Conservation (phyloP, 2,329 filamentous ascomycete species). For the Trichoderma sp. region DNA sequence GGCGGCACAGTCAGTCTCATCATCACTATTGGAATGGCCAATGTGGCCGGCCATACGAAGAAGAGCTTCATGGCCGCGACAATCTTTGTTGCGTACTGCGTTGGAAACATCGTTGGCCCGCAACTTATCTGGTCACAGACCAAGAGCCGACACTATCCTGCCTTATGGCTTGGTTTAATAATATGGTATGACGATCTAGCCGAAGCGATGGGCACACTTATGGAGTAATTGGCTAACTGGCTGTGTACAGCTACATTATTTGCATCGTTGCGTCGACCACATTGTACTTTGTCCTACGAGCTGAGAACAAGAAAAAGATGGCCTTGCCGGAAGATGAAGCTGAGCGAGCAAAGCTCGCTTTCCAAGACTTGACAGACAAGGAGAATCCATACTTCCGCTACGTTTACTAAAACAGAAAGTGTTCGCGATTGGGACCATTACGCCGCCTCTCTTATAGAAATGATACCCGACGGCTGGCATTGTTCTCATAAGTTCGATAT, state of each 20-base stretch:
- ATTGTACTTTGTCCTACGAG: conserved; percentile 60
- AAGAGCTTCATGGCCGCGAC: conserved; percentile 75
- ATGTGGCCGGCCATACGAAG: conserved; percentile 75
- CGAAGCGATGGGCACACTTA: not conserved
- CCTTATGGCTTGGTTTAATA: conserved; percentile 70
- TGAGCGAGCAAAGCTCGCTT: conserved; percentile 65
- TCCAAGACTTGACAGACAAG: conserved; percentile 68
- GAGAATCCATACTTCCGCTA: conserved; percentile 69
- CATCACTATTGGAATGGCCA: conserved; percentile 58
- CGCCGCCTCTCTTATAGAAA: not conserved
- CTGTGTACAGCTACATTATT: conserved; percentile 57
- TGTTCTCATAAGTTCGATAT: not conserved
- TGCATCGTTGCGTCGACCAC: conserved; percentile 58
- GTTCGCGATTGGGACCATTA: not conserved
- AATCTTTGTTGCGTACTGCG: conserved; percentile 74
- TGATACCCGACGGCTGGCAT: not conserved
- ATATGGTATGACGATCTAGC: conserved; percentile 45
- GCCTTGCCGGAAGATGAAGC: conserved; percentile 53
- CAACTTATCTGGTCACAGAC: conserved; percentile 69
- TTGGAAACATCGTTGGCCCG: conserved; percentile 75
- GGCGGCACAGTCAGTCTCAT: conserved; percentile 66
- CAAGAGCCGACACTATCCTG: conserved; percentile 67
- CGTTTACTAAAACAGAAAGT: conserved; percentile 33
- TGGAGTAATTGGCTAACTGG: not conserved
- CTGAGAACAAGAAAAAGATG: conserved; percentile 59